Base-by-base conservation (phyloP, 2,329 filamentous ascomycete species). In the Penicillium sp. region DNA sequence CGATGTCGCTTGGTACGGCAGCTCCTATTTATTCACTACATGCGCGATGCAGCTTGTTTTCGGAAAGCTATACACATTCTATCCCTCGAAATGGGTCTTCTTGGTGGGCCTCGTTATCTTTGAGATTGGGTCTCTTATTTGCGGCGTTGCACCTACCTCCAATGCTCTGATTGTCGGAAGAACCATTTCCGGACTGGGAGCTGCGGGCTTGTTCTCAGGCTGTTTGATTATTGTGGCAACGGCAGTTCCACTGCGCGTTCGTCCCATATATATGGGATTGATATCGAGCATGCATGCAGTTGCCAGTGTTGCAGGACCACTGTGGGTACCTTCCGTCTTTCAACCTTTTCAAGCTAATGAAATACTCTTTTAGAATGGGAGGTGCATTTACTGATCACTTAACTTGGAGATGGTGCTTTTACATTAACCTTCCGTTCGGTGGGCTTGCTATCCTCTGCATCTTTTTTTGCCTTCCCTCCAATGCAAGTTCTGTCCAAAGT, bases 41-140 rank as follows among this genome's bases (percentile, higher is more conserved):
- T 68, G 63, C 4, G 58, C 65, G 1, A 70, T 70, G 45, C 70
- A 74, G 49, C 59, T 65, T 0, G 60, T 65, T 10, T 74, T 65
- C 63, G 72, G 70, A 6, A 71, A 70, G 44, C 39, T 61, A 3
- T 72, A 66, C 61, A 69, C 67, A 45, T 68, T 65, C 44, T 71
- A 67, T 42, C 53, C 60, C 4, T 45, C 73, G 10, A 76, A 75
- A 54, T 43, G 49, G 3, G 61, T 66, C 0, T 78, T 73, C 52
- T 47, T 79, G 1, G 34, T 62, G 5, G 63, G 67, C 1, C 69
- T 79, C 13, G 40, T 71, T 9, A 57, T 80, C 31, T 80, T 80
- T 54, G 75, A 79, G 54, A n/a, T 74, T 13, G 77, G 76, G 1
- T 71, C 65, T 13, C 56, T 75, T 9, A 64, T 80, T n/a, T 77